A percentile compares a stretch with the other conserved stretches of the same genome.
phyloP scores from a whole-genome alignment of 2,329 filamentous ascomycete genomes.

The Diaporthe vexans region DNA sequence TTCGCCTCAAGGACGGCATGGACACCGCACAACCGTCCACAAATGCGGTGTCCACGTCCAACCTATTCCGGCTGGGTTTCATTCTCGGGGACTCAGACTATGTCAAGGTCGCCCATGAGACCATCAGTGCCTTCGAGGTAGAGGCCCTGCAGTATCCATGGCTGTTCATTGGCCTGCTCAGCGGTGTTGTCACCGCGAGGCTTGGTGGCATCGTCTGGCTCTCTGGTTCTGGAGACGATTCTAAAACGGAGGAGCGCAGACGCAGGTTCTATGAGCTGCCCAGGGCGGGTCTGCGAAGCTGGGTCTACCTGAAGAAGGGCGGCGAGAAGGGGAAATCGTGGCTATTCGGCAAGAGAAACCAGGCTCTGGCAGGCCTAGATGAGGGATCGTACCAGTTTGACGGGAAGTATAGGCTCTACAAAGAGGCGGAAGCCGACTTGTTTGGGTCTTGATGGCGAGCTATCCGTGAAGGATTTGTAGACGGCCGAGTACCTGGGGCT shows the following conservation, averaged over 20 bases:
- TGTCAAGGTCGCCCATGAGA: conserved; percentile 75
- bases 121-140: conserved; percentile 87
- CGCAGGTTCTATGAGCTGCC: conserved; percentile 45
- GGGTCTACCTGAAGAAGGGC: conserved; percentile 44
- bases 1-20: conserved; percentile 95
- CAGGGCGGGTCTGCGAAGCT: conserved; percentile 48
- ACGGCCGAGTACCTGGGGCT: background rate
- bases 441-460: background rate
- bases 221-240: conserved; percentile 42
- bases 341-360: conserved; percentile 45
- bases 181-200: conserved; percentile 79
- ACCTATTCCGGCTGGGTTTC: conserved; percentile 84
- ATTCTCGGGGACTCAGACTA: conserved; percentile 78
- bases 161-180: conserved; percentile 86
- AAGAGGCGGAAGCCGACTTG: conserved; percentile 39
- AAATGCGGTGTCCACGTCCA: conserved; percentile 88
- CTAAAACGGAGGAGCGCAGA: conserved; percentile 39
- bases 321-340: conserved; percentile 37
- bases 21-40: conserved; percentile 91
- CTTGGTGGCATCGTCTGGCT: conserved; percentile 71
- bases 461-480: background rate
- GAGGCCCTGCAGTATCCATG: conserved; percentile 95
- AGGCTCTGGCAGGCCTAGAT: conserved; percentile 42
- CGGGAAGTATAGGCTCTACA: conserved; percentile 44
- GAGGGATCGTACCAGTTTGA: conserved; percentile 45